Conservation (phyloP, 495 filamentous ascomycete species). For the Apiosordaria backusii region DNA sequence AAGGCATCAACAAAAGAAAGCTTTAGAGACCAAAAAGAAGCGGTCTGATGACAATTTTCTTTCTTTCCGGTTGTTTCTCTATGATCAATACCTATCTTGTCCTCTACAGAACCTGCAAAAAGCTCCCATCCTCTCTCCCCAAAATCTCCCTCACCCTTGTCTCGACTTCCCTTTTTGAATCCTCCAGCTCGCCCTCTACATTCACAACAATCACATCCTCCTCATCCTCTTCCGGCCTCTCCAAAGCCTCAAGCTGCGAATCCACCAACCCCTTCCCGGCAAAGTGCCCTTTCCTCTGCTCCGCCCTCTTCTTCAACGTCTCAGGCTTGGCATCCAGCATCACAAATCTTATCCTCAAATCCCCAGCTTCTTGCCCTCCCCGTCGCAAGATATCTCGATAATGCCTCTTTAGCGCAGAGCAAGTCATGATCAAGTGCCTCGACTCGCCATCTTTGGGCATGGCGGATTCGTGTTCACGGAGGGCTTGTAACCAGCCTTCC, state of each 20-base stretch:
- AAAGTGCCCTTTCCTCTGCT: slow-evolving; percentile 22
- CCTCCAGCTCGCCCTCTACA: slow-evolving; percentile 14
- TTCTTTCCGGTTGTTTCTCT: no score
- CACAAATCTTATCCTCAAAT: slow-evolving; percentile 22
- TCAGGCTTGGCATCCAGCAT: slow-evolving; percentile 21
- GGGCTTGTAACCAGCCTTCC: slow-evolving; percentile 27
- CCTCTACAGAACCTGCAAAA: slow-evolving; percentile 7
- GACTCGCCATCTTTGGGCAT: not conserved
- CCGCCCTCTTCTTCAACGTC: slow-evolving; percentile 13
- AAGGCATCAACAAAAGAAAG: no score
- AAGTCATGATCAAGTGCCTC: slow-evolving; percentile 24
- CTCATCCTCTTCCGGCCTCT: slow-evolving; percentile 19
- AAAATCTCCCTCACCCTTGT: slow-evolving; percentile 16
- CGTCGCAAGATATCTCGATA: slow-evolving; percentile 28
- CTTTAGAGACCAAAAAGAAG: no score
- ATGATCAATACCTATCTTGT: no score
- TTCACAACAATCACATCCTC: slow-evolving; percentile 22
- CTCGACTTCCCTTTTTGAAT: slow-evolving; percentile 14
- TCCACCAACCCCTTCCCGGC: slow-evolving; percentile 18
- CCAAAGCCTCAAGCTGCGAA: slow-evolving; percentile 23
- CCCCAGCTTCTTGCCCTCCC: slow-evolving; percentile 5
- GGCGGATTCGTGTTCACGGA: slow-evolving; percentile 20
- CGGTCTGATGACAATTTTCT: no score
- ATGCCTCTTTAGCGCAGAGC: slow-evolving; percentile 25
- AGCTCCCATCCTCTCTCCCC: slow-evolving; percentile 20